Evolutionary conservation across 495 filamentous ascomycete genomes (phyloP), one percentile per base, ranked within the genome.

Genomic region (Penicillium crystallinum): DNA sequence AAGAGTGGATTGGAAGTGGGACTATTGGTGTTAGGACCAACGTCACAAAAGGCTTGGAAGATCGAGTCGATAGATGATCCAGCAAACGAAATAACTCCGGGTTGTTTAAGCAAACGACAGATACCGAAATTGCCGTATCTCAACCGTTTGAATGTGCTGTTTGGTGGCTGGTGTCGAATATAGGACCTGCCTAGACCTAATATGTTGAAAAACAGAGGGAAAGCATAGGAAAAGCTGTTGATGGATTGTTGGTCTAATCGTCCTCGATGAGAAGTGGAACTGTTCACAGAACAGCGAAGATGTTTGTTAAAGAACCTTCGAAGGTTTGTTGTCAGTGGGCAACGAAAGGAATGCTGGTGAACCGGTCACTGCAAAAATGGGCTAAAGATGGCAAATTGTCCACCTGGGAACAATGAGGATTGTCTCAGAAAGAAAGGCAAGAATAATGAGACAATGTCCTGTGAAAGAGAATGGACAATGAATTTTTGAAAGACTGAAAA

Each of bases 291-390:
- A 52, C 35, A 30, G 47, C 29, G 17, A 17, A 29, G 22, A 52
- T 55, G 36, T 31, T 39, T 55, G 23, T 36, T 34, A 54, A 49
- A 51, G 50, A 36, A 27, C 3, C 23, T n/a, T 36, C 37, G 23
- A 27, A 27, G 23, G 23, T 27, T 49, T 44, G 33, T 49, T 46
- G 63, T 67, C 46, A 59, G 44, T 19, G 49, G 66, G 66, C 66
- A 72, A 74, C 71, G 61, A 68, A 66, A 62, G 63, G 71, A 74
- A 74, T 72, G 71, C 64, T 58, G 48, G 62, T 67, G 64, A 66
- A 18, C 57, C 65, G 55, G 65, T 67, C 70, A 65, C 62, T 59
- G 35, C 35, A 43, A 55, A 46, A 41, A 48, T 33, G 37, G 34
- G 40, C 45, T 40, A 56, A 46, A 62, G 56, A 54, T 38, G 46